Conservation (phyloP, 1,139 yeast species). For the Hyphopichia pseudoburtonii region DNA sequence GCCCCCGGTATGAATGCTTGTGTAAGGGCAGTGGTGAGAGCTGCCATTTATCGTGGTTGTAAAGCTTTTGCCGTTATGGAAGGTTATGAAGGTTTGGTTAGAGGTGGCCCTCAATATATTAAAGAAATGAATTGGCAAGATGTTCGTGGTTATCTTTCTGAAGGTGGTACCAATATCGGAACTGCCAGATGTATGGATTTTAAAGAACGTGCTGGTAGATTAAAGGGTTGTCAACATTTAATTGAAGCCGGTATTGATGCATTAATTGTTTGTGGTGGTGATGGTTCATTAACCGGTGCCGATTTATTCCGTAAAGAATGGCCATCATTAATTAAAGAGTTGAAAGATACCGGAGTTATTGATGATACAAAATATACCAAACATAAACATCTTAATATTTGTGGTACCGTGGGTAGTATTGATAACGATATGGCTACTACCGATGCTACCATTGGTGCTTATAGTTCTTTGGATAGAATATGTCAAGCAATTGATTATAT, state of each 20-base stretch:
- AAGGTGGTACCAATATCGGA: conserved; percentile 82
- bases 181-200: conserved; percentile 75
- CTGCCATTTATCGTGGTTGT: conserved; percentile 70
- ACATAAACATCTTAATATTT: conserved; percentile 62
- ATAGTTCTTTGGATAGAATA: conserved; percentile 73
- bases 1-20: conserved; percentile 87
- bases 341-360: conserved; percentile 49
- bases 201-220: conserved; percentile 66
- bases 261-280: conserved; percentile 81
- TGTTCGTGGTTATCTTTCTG: conserved; percentile 70
- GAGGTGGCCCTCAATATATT: conserved; percentile 61
- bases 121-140: conserved; percentile 74
- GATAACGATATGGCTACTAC: conserved; percentile 85
- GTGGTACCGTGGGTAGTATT: conserved; percentile 79
- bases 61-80: conserved; percentile 73
- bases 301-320: conserved; percentile 76
- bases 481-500: conserved; percentile 78
- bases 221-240: conserved; percentile 66
- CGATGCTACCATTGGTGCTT: conserved; percentile 81
- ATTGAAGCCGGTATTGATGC: conserved; percentile 76
- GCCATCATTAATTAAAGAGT: conserved; percentile 69
- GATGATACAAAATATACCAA: conserved; percentile 51
- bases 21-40: conserved; percentile 75
- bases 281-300: conserved; percentile 83
- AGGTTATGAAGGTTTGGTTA: conserved; percentile 75